Conservation (phyloP, 2,329 filamentous ascomycete genomes). For the Colletotrichum gloeosporioides region DNA sequence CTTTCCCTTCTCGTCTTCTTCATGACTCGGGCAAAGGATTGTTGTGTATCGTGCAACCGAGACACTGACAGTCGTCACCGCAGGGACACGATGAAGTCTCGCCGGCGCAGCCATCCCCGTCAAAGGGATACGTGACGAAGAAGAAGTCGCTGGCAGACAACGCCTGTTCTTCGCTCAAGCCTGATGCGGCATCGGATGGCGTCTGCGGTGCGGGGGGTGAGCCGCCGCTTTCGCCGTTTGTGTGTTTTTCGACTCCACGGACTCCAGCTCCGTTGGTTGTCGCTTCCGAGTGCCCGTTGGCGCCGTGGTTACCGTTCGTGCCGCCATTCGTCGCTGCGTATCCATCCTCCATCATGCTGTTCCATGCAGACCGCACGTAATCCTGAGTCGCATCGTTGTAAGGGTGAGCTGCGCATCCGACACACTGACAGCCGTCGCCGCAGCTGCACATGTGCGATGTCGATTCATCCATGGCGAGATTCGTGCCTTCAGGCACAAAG, state of each 20-base stretch:
- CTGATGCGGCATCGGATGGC: constrained; percentile 52
- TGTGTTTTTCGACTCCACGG: neutral
- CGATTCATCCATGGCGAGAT: constrained; percentile 26
- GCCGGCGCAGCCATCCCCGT: constrained; percentile 51
- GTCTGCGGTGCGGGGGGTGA: constrained; percentile 48
- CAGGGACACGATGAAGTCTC: constrained; percentile 59
- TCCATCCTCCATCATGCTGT: constrained; percentile 42
- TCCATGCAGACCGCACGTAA: constrained; percentile 55
- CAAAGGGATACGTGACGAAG: constrained; percentile 61
- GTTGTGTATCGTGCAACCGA: constrained; percentile 61
- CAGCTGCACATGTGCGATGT: constrained; percentile 61
- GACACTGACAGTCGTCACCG: constrained; percentile 63
- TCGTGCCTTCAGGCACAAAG: constrained; percentile 6
- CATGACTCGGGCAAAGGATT: constrained; percentile 23
- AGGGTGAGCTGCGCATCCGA: constrained; percentile 72
- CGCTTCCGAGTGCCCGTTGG: constrained; percentile 19
- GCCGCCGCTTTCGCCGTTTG: constrained; percentile 15
- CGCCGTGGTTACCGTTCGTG: constrained; percentile 8
- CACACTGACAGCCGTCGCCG: constrained; percentile 69
- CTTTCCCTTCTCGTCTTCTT: neutral
- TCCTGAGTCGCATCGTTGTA: constrained; percentile 68
- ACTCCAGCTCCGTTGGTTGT: constrained; percentile 4
- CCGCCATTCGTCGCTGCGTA: constrained; percentile 28
- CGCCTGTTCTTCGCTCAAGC: constrained; percentile 54
- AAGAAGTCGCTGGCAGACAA: constrained; percentile 61